Evolutionary conservation across 495 filamentous ascomycete species (phyloP), one percentile per base, ranked within the genome.

Genomic region (Penicillium silybi): DNA sequence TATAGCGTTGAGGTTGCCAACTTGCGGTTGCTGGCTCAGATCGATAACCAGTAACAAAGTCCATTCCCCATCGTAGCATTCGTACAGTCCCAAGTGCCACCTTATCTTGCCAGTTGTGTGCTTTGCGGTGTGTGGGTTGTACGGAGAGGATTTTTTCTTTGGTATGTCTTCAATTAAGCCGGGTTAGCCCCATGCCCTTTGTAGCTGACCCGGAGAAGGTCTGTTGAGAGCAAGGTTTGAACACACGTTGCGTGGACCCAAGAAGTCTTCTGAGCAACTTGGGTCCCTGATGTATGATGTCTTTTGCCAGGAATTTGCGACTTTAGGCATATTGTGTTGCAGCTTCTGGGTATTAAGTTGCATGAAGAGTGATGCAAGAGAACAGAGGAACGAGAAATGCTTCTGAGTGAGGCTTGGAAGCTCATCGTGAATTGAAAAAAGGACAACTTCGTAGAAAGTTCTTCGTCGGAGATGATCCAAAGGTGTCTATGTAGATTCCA

Each of bases 11-110:
- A 2, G 29, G n/a, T 1, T 16, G 17, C 5, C 22, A 32, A 20
- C 20, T 35, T 11, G 65, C 59, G 41, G 67, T 64, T 2, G 66
- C 54, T 48, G 81, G 73, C 58, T 85, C 83, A 13, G 45, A 8
- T 43, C 71, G 76, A 59, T 88, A 88, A 20, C 84, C 80, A 4
- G 85, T 86, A 18, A 73, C 80, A 9, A 78, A 57, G 52, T 88
- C 85, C 39, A 82, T 77, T 4, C 75, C 70, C 65, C 69, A 81
- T 11, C 85, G 77, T 20, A 86, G 59, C 9, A 81, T 32, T 2
- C 80, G 74, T 16, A 87, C 70, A 48, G 76, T 68, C 11, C 51
- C 44, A 4, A 86, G 71, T 4, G 85, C 85, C 7, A 81, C 63
- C 50, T 72, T 68, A 52, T 88, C 85, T 25, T 80, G 80, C 72